Conservation (phyloP, 805 yeast genomes). For the Candida chauliodis region DNA sequence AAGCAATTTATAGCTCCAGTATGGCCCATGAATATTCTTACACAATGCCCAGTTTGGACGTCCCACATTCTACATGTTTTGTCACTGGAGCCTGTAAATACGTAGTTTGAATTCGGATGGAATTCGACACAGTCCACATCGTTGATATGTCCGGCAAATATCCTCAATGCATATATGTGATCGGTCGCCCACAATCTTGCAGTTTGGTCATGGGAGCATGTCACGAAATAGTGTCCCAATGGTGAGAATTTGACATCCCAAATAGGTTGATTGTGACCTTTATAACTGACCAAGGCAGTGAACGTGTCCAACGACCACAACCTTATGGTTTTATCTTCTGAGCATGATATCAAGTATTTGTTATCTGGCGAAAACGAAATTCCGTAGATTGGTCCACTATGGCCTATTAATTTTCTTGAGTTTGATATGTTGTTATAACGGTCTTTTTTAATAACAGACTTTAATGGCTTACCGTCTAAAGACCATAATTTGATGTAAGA, state of each 20-base stretch:
- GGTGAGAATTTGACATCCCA: constrained; percentile 98
- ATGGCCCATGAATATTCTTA: constrained; percentile 89
- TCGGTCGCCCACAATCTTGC: constrained; percentile 98
- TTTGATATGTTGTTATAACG: constrained; percentile 42
- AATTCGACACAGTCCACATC: constrained; percentile 94
- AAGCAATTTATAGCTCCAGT: constrained; percentile 81
- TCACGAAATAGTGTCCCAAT: constrained; percentile 95
- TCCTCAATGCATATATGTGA: constrained; percentile 91
- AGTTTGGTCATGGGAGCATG: constrained; percentile 96
- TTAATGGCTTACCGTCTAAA: constrained; percentile 83
- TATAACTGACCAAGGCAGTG: constrained; percentile 86
- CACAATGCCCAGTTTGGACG: constrained; percentile 80
- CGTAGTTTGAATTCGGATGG: constrained; percentile 94
- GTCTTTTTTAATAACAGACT: constrained; percentile 56
- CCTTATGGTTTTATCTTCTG: constrained; percentile 90
- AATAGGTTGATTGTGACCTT: constrained; percentile 93
- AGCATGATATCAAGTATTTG: constrained; percentile 70
- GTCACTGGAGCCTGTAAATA: constrained; percentile 93
- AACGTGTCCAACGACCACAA: constrained; percentile 93
- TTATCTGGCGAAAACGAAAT: constrained; percentile 88
- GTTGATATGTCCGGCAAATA: constrained; percentile 94
- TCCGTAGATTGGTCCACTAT: constrained; percentile 91
- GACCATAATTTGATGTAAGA: constrained; percentile 90
- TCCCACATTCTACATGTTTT: constrained; percentile 99
- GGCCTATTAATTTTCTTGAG: constrained; percentile 74